phyloP scores from a whole-genome alignment of 495 filamentous ascomycete species.

The Penicillium flavigenum region DNA sequence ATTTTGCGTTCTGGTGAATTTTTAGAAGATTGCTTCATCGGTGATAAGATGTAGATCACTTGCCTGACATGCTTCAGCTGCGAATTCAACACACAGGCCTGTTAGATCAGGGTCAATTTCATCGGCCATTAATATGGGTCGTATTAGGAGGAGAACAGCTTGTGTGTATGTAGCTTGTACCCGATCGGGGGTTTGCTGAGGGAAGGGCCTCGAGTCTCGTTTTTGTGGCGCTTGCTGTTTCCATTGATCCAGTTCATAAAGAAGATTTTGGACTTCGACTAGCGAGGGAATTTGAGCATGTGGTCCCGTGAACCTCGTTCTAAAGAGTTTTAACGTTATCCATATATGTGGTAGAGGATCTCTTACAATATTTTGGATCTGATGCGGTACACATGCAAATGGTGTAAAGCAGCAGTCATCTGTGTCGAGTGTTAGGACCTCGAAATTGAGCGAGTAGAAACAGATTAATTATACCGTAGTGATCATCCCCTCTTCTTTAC shows the following conservation, averaged over 20 bases:
- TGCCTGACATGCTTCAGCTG: conserved; percentile 15
- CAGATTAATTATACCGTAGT: conserved; percentile 1
- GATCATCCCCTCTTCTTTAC: background rate
- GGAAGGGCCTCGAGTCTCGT: conserved; percentile 8
- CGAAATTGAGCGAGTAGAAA: no score
- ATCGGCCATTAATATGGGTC: conserved; percentile 9
- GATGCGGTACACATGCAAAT: conserved; percentile 15
- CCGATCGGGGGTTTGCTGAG: conserved; percentile 17
- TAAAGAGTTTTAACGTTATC: background rate
- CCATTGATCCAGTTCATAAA: conserved; percentile 14
- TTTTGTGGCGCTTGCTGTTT: conserved; percentile 9
- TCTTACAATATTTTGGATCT: conserved; percentile 16
- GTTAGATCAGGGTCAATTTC: conserved; percentile 10
- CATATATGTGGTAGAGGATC: background rate
- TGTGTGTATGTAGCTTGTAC: conserved; percentile 20
- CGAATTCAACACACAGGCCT: conserved; percentile 14
- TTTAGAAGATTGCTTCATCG: background rate
- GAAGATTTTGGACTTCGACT: conserved; percentile 10
- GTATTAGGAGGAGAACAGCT: conserved; percentile 12
- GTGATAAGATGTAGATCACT: background rate
- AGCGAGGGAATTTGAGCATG: conserved; percentile 12
- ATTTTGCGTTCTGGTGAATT: conserved; percentile 11
- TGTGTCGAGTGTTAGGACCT: background rate
- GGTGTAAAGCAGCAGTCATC: conserved; percentile 20
- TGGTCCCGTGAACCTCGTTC: conserved; percentile 13